Evolutionary conservation across 1,284 basidiomycete species (phyloP).

Genomic region (Taiwanofungus camphoratus): DNA sequence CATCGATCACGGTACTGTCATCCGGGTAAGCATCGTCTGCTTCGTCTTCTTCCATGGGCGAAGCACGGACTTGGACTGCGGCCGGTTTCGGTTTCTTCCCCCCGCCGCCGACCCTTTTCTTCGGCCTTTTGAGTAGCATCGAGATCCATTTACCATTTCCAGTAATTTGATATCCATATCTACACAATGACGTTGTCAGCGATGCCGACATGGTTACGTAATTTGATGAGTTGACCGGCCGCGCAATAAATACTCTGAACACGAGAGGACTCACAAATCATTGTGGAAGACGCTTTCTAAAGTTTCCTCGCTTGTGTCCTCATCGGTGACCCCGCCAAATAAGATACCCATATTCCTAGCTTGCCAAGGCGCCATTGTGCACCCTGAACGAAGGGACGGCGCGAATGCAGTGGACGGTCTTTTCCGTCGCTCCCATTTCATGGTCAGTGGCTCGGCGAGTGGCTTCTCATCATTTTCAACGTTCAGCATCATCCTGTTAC

Average conservation of each 20-base stretch:
- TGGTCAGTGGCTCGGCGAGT: slow-evolving; percentile 40
- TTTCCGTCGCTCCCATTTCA: slow-evolving; percentile 87
- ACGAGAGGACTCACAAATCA: slow-evolving; percentile 53
- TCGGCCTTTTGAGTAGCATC: slow-evolving; percentile 66
- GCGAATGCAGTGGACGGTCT: slow-evolving; percentile 67
- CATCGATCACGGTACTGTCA: slow-evolving; percentile 25
- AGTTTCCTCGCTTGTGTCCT: slow-evolving; percentile 83
- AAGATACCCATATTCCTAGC: slow-evolving; percentile 68
- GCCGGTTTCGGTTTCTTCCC: slow-evolving; percentile 39
- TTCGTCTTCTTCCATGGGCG: slow-evolving; percentile 29
- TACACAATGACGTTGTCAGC: slow-evolving; percentile 23
- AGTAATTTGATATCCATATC: slow-evolving; percentile 75
- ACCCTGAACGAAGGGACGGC: slow-evolving; percentile 70
- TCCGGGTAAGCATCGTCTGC: slow-evolving; percentile 29
- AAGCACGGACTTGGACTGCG: slow-evolving; percentile 16
- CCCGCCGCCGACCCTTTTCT: slow-evolving; percentile 37
- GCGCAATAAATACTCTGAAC: not conserved
- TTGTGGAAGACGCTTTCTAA: slow-evolving; percentile 84
- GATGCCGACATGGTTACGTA: not conserved
- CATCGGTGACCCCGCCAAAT: slow-evolving; percentile 91
- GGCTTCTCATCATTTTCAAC: slow-evolving; percentile 29
- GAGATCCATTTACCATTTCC: slow-evolving; percentile 82
- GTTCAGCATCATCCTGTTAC: slow-evolving; percentile 32
- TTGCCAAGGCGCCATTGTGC: slow-evolving; percentile 81
- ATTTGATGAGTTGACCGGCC: too few relatives aligned